These are phyloP conservation scores for Zymoseptoria tritici DNA, from an alignment of 2,329 filamentous ascomycete genomes.

Conservation along the genomic window DNA sequence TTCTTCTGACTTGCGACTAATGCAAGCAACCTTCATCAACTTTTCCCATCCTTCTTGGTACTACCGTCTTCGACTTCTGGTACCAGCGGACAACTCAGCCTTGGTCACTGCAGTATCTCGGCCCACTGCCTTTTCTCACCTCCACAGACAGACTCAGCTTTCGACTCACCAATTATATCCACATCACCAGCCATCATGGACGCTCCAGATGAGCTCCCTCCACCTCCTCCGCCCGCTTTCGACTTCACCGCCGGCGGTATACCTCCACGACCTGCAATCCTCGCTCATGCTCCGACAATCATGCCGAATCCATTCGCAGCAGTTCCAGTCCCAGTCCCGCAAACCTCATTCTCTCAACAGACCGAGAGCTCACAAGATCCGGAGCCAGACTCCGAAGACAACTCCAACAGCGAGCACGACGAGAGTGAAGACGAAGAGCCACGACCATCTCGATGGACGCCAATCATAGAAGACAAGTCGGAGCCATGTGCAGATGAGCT, in stretches of 20 bases:
- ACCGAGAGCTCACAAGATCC: neutral
- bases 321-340: neutral
- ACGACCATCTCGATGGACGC: slow-evolving; percentile 21
- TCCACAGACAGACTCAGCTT: neutral
- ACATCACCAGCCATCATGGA: slow-evolving; percentile 2
- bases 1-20: neutral
- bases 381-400: slow-evolving; percentile 5
- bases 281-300: neutral
- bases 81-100: neutral
- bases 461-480: slow-evolving; percentile 50
- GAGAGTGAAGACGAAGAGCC: slow-evolving; percentile 31
- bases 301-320: neutral
- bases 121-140: neutral
- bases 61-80: neutral
- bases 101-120: neutral
- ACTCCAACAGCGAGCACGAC: slow-evolving; percentile 19
- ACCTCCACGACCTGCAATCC: neutral
- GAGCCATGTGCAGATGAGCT: slow-evolving; percentile 51
- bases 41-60: neutral
- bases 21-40: neutral
- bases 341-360: neutral
- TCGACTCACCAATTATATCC: neutral
- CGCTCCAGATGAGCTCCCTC: neutral
- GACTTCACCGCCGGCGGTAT: neutral
- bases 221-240: neutral